Evolutionary conservation across 257 asterid species (phyloP), one percentile per base, ranked within the genome.

Genomic region (Solanum piurae): DNA sequence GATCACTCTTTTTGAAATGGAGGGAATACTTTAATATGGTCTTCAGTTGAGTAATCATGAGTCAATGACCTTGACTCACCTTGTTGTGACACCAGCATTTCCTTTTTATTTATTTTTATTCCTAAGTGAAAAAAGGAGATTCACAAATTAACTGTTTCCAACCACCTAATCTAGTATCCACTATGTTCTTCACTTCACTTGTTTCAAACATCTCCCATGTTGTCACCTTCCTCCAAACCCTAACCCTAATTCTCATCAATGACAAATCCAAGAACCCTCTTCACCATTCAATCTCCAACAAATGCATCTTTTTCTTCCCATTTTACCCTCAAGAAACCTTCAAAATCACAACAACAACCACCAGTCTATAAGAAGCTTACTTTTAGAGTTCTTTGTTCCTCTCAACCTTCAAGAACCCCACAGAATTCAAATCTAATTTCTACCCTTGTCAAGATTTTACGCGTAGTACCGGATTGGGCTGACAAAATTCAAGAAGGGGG

Each of bases 401-500:
- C 96, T 5, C 85, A 79, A 6, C 87, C 52, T 74, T 74, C 83
- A 74, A 74, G 82, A 80, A 58, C 86, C 58, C 80, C 93, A 14
- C 86, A 86, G 69, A 58, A 92, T 18, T 68, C 93, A 6, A 72
- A 88, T 83, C 91, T 86, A 73, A 90, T 86, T 16, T 73, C 89
- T 21, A 52, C 90, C 83, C 88, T 95, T 6, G 25, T 88, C 12
- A 91, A 94, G 46, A 86, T 93, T 83, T 83, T 97, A 44, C 91
- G 89, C 3, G 91, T 92, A 9, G 87, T 97, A 16, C 99, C 98
- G 20, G 91, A 95, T 46, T 97, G 99, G 99, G 94, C 96, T 9
- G 99, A 97, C 87, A 16, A 13, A 25, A 85, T 93, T 0, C 89
- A 95, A 75, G 99, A 97, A 84, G 77, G 89, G 7, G 96, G 98